These are phyloP conservation scores for Curvularia lunata DNA, from an alignment of 2,329 filamentous ascomycete genomes.

Conservation along the genomic window DNA sequence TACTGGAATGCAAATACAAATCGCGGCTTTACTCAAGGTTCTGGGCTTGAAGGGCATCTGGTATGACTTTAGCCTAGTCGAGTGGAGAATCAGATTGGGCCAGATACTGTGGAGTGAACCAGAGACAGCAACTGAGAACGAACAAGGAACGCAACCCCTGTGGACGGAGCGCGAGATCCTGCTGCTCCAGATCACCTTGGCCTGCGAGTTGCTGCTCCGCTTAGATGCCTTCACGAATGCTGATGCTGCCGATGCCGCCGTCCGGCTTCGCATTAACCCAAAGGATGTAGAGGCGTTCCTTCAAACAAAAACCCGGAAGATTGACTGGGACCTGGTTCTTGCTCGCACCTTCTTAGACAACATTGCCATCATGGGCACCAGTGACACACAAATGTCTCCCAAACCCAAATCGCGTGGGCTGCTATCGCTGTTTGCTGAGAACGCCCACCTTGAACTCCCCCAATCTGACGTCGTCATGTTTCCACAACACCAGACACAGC, in stretches of 20 bases:
- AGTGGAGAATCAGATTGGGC: constrained; percentile 75
- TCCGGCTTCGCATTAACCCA: constrained; percentile 50
- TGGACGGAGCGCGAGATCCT: constrained; percentile 59
- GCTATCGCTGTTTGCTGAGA: constrained; percentile 36
- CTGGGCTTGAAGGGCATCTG: constrained; percentile 71
- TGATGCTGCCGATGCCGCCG: constrained; percentile 42
- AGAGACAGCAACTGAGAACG: constrained; percentile 30
- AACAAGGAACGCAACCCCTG: constrained; percentile 19
- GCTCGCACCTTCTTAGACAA: constrained; percentile 61
- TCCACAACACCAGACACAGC: constrained; percentile 46
- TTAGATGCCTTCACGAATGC: constrained; percentile 56
- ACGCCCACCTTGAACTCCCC: constrained; percentile 26
- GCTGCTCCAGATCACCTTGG: constrained; percentile 61
- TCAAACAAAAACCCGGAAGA: constrained; percentile 57
- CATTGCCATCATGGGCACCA: constrained; percentile 50
- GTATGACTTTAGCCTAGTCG: constrained; percentile 76
- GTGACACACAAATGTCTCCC: constrained; percentile 22
- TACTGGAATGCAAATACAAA: constrained; percentile 71
- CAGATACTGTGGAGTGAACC: constrained; percentile 70
- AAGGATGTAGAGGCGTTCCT: constrained; percentile 56
- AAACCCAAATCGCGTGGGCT: constrained; percentile 37
- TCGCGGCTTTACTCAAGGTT: constrained; percentile 70
- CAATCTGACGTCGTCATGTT: constrained; percentile 41
- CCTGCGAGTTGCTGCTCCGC: constrained; percentile 62
- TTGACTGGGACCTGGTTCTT: constrained; percentile 63